Evolutionary conservation across 2,329 filamentous ascomycete species (phyloP).

Genomic region (Claviceps humidiphila): DNA sequence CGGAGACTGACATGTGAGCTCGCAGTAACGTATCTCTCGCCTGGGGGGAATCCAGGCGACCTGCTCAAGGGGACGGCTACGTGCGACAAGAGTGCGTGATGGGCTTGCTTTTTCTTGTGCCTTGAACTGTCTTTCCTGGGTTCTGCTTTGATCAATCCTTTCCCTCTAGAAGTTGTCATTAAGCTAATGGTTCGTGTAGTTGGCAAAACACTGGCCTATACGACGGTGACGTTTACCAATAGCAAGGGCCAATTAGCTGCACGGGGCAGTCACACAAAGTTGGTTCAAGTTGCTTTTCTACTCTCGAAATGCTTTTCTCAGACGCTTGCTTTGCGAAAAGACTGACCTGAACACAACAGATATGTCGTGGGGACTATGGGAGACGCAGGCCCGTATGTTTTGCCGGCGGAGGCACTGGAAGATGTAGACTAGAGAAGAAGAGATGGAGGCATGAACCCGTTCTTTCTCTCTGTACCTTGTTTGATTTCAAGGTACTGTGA

Average conservation of each 20-base stretch:
- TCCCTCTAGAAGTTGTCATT: no score
- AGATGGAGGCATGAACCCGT: neutral
- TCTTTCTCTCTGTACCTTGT: no score
- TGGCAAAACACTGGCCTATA: slow-evolving; percentile 51
- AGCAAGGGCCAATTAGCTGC: slow-evolving; percentile 45
- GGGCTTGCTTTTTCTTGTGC: neutral
- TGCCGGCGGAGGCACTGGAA: slow-evolving; percentile 21
- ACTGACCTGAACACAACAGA: slow-evolving; percentile 14
- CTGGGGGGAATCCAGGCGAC: slow-evolving; percentile 44
- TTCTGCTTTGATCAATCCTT: neutral
- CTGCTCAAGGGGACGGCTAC: slow-evolving; percentile 40
- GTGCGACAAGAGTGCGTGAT: slow-evolving; percentile 46
- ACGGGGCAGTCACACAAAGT: slow-evolving; percentile 55
- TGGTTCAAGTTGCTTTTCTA: slow-evolving; percentile 14
- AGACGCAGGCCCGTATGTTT: slow-evolving; percentile 23
- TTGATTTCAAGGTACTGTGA: no score
- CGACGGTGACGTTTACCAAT: slow-evolving; percentile 45
- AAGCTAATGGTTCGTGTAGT: slow-evolving; percentile 25
- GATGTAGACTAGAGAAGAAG: slow-evolving; percentile 18
- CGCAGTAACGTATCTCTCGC: slow-evolving; percentile 48
- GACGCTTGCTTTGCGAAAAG: no score
- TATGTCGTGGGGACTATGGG: slow-evolving; percentile 28
- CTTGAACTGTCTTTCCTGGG: neutral
- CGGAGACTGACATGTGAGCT: neutral
- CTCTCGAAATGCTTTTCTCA: neutral